Conservation (phyloP, 257 asterid species). For the Petunia secreta region DNA sequence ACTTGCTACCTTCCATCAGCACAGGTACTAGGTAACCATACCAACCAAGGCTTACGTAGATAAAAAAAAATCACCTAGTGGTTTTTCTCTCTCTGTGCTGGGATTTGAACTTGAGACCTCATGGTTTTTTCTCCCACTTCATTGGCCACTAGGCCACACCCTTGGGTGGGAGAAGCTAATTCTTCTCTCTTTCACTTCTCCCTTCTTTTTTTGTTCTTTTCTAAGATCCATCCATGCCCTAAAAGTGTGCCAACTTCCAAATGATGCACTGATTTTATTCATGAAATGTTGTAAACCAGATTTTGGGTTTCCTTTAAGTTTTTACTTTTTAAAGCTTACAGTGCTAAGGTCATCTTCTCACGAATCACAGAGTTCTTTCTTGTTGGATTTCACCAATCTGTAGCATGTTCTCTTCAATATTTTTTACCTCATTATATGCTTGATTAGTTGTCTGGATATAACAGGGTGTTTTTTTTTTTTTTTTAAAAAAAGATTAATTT, state of each 20-base stretch:
- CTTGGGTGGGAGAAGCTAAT: not conserved
- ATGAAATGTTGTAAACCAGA: slow-evolving; percentile 10
- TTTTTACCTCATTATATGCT: not conserved
- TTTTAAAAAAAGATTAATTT: too few relatives aligned
- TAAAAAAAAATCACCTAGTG: too few relatives aligned
- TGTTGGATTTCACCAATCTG: not conserved
- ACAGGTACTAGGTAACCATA: too few relatives aligned
- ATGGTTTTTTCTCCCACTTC: too few relatives aligned
- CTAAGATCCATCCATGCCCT: not conserved
- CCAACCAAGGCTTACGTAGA: too few relatives aligned
- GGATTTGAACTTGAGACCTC: too few relatives aligned
- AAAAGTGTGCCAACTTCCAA: not conserved
- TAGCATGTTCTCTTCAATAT: not conserved
- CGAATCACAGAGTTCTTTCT: not conserved
- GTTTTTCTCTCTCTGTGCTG: too few relatives aligned
- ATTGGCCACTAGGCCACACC: too few relatives aligned
- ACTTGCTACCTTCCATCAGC: too few relatives aligned
- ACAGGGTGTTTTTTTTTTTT: not conserved
- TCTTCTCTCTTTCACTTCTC: not conserved
- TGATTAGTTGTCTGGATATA: not conserved
- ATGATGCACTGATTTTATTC: slow-evolving; percentile 10
- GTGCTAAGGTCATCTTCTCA: not conserved
- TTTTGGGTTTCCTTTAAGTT: not conserved
- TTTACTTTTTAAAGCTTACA: not conserved
- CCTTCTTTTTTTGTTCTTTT: not conserved